A percentile compares a stretch with the other conserved stretches of the same genome.
Conservation (phyloP, 1,284 basidiomycete genomes). For the Retiboletus flavoniger region DNA sequence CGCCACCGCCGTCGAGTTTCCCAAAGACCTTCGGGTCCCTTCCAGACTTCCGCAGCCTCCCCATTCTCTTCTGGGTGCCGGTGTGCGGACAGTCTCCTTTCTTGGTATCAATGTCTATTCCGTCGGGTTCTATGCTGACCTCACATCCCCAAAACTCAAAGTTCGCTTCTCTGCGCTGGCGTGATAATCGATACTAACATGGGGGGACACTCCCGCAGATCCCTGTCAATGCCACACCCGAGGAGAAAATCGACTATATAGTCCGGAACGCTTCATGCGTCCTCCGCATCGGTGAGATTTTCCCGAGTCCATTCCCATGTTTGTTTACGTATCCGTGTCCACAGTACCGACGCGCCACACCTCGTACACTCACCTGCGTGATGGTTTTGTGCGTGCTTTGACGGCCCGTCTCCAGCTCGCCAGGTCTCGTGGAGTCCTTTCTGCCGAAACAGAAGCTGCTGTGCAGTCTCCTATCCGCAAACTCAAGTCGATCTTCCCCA, state of each 20-base stretch:
- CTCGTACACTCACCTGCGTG: conserved; percentile 78
- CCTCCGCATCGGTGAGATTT: conserved; percentile 64
- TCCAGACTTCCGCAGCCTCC: conserved; percentile 59
- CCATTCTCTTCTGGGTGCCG: conserved; percentile 74
- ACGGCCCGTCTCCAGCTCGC: conserved; percentile 61
- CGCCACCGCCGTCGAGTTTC: conserved; percentile 71
- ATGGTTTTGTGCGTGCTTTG: conserved; percentile 81
- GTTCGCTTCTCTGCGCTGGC: conserved; percentile 36
- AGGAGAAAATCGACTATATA: conserved; percentile 71
- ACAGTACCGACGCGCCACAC: conserved; percentile 81
- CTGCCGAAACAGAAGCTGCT: conserved; percentile 55
- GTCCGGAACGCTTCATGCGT: conserved; percentile 68
- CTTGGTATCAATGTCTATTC: conserved; percentile 82
- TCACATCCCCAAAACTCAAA: conserved; percentile 58
- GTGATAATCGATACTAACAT: not conserved
- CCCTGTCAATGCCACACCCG: conserved; percentile 48
- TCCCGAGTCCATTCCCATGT: not conserved
- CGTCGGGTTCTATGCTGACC: conserved; percentile 81
- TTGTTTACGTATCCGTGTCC: not conserved
- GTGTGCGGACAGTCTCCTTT: conserved; percentile 84
- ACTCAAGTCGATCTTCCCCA: conserved; percentile 75
- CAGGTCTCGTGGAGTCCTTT: conserved; percentile 50
- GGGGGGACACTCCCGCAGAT: conserved; percentile 34
- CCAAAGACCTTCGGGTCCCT: conserved; percentile 57
- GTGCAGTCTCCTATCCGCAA: conserved; percentile 65